Evolutionary conservation across 2,329 filamentous ascomycete genomes (phyloP), one percentile per base, ranked within the genome.

Genomic region (Fusarium algeriense): DNA sequence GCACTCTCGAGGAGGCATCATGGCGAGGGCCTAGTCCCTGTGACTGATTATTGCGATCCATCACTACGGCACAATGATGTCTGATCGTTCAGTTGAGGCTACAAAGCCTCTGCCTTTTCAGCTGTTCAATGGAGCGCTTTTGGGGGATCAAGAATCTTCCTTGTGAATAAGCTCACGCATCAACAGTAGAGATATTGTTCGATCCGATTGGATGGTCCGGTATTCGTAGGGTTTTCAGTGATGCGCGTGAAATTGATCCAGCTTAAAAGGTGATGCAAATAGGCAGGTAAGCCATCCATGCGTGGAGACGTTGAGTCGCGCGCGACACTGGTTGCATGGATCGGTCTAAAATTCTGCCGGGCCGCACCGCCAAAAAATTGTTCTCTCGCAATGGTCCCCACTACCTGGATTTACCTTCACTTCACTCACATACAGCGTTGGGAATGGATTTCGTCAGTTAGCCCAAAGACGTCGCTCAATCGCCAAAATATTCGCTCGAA

Each of bases 11-110:
- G 8, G 84, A 80, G 44, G 81, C 77, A 80, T 90, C 88, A 74
- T 86, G 86, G 49, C 86, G 86, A 63, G 88, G 87, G 32, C 84
- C 86, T n/a, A 90, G 83, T 60, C 87, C 85, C 19, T 84, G 82
- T 17, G 83, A 83, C 61, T 84, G 82, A 69, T 84, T 83, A 59
- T 83, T 83, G 57, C 86, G 83, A 70, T 90, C 87, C 88, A 90
- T 87, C 12, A 41, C 38, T 71, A 28, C 14, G 45, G 37, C 43
- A 50, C 41, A 34, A 32, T 23, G 35, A 41, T 63, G 41, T 23
- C 43, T 32, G 26, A 53, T 35, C 17, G 20, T 45, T 37, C 32
- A 43, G 17, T n/a, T 35, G 28, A 44, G 43, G 26, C 12, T 53
- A 14, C 43, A 45, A 41, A 45, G 45, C 12, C 38, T 35, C 35